These are phyloP conservation scores for Psilocybe mexicana DNA, from an alignment of 1,284 basidiomycete genomes.

Conservation along the genomic window DNA sequence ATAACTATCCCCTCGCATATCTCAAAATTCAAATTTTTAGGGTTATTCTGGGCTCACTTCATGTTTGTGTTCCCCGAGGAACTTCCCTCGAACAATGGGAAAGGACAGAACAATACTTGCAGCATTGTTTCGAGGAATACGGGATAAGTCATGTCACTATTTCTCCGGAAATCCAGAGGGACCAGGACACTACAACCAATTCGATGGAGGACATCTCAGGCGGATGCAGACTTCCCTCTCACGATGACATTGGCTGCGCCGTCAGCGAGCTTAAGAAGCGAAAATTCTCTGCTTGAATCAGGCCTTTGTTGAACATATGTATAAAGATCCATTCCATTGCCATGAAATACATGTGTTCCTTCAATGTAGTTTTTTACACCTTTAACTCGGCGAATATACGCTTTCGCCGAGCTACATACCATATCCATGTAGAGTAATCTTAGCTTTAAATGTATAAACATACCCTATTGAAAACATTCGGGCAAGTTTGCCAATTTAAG, in stretches of 20 bases:
- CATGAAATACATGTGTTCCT: neutral
- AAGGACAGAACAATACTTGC: slow-evolving; percentile 42
- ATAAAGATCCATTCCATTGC: neutral
- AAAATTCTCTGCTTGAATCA: slow-evolving; percentile 17
- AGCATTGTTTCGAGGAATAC: slow-evolving; percentile 48
- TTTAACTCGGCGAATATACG: neutral
- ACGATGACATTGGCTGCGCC: slow-evolving; percentile 42
- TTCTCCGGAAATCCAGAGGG: slow-evolving; percentile 44
- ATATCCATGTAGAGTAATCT: neutral
- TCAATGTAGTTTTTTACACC: neutral
- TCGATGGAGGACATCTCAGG: slow-evolving; percentile 28
- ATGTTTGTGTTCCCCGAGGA: slow-evolving; percentile 44
- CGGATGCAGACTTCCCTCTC: slow-evolving; percentile 35
- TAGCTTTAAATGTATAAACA: neutral
- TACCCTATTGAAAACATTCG: neutral
- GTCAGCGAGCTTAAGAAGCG: slow-evolving; percentile 39
- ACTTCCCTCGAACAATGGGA: slow-evolving; percentile 48
- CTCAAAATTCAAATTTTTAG: slow-evolving; percentile 23
- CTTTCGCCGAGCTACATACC: neutral
- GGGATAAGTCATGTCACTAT: slow-evolving; percentile 52
- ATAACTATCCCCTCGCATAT: slow-evolving; percentile 5
- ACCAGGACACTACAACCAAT: slow-evolving; percentile 30
- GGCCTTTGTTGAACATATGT: neutral
- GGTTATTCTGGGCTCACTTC: slow-evolving; percentile 48
- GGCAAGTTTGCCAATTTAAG: neutral